Base-by-base conservation (phyloP, 345 rosid species). In the Carallia pectinifolia region DNA sequence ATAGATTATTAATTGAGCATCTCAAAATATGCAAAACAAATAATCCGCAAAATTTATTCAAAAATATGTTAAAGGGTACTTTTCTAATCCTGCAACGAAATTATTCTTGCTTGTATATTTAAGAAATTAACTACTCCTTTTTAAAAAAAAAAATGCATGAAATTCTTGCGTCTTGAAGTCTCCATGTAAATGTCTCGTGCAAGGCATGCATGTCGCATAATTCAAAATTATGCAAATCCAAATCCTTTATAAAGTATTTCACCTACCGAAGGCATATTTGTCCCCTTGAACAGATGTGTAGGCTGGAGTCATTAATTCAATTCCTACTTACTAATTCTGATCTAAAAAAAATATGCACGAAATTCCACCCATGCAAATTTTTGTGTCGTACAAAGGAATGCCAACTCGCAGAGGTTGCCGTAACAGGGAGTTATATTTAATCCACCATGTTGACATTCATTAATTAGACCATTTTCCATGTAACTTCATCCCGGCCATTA, bases 131-230 rank as follows among this genome's bases (percentile, higher is more conserved):
- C 33, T 7, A 58, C 6, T 58, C 33, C 3, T 13, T 61, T 13
- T 40, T 8, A 7, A 39, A 1, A 7, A 9, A 0, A 50, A 27
- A 34, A 10, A 62, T 62, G 38, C 38, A 70, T 52, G 6, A 53
- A 36, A 61, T 61, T 19, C 27, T 70, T 70, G 66, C 73, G 36
- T 52, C 52, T 40, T 59, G 10, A 31, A 16, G 53, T 38, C 71
- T 48, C 36, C 27, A 27, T 12, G 61, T 23, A 13, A 54, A 53
- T 10, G 48, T 71, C 74, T 71, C 68, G 64, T 71, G 74, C 64
- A 71, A 64, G 74, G 50, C 50, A 66, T 54, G 50, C 50, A 66
- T 54, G 6, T 23, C 61, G 15, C 29, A 2, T 9, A 36, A 66
- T 17, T 36, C 53, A 55, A 33, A 33, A 1, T 3, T 17, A 53